These are phyloP conservation scores for Trichoderma sp. DNA, from an alignment of 2,329 filamentous ascomycete genomes.

Conservation along the genomic window DNA sequence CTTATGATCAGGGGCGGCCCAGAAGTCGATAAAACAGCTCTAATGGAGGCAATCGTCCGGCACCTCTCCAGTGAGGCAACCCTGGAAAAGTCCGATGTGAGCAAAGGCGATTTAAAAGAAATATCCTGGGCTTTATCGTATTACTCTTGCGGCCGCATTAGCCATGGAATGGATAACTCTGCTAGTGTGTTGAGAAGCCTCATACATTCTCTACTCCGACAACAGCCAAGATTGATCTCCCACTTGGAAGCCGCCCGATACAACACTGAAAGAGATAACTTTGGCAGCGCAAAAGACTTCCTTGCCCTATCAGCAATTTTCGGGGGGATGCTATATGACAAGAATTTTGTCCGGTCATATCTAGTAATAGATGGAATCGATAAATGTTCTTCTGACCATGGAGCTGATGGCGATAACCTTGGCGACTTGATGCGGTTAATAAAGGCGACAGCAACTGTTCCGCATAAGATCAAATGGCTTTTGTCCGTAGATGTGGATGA, in stretches of 20 bases:
- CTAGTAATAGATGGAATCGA: neutral
- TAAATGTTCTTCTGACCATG: neutral
- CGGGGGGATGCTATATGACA: neutral
- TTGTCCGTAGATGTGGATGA: no score
- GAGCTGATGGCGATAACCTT: accelerated
- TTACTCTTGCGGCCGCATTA: neutral
- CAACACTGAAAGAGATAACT: no score
- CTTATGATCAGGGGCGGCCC: neutral
- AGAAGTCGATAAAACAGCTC: neutral
- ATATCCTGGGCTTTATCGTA: neutral
- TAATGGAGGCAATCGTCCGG: neutral
- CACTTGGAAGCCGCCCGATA: no score
- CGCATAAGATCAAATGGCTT: neutral
- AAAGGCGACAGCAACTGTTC: neutral
- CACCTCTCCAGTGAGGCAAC: neutral
- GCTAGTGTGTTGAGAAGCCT: neutral
- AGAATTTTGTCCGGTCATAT: neutral
- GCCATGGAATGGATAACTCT: neutral
- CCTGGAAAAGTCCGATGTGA: neutral
- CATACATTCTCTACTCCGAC: neutral
- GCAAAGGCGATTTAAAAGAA: neutral
- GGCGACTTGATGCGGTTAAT: neutral
- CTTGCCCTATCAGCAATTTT: neutral
- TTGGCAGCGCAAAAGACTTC: neutral
- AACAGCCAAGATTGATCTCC: neutral